Evolutionary conservation across 2,329 filamentous ascomycete genomes (phyloP), one percentile per base, ranked within the genome.

Genomic region (Alternaria brassicae): DNA sequence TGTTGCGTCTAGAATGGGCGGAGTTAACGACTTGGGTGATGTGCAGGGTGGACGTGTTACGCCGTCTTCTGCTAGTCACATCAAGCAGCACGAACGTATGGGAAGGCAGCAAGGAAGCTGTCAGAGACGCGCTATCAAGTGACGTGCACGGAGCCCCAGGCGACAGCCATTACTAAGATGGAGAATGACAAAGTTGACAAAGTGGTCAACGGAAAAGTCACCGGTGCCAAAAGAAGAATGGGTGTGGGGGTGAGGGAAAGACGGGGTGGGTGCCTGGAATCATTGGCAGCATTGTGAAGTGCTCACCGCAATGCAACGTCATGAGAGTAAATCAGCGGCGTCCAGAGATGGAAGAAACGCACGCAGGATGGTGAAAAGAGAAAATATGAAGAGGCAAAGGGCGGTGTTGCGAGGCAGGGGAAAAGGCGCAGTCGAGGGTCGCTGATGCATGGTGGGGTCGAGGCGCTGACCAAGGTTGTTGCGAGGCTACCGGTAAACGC

Each of bases 131-230:
- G 60, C 54, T 51, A 58, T 51, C 62, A 53, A 60, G 60, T 65
- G 62, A 67, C 60, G 58, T 63, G 34, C 50, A 36, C 50, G 41
- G 53, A 23, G 17, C 53, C 48, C 61, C 63, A 73, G 72, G 69
- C 71, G 67, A 56, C 52, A 52, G 51, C 27, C 27, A 53, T 50
- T 1, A 28, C 59, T 17, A 21, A 50, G 66, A 60, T 48, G 53
- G 54, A 52, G 15, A 47, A 60, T 60, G 57, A 59, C 49, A 48
- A 56, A 44, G 37, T 41, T 21, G 19, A 37, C 6, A 36, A 21
- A 23, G 41, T 58, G 57, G 67, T 63, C 65, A 72, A 68, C 57
- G 44, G 42, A 32, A 54, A 58, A 53, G 71, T 72, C 68, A 73
- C 69, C 69, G 66, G 70, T 63, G 12, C 65, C 66, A 17, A 58